Base-by-base conservation (phyloP, 2,329 filamentous ascomycete genomes). In the Nigrospora osmanthi region DNA sequence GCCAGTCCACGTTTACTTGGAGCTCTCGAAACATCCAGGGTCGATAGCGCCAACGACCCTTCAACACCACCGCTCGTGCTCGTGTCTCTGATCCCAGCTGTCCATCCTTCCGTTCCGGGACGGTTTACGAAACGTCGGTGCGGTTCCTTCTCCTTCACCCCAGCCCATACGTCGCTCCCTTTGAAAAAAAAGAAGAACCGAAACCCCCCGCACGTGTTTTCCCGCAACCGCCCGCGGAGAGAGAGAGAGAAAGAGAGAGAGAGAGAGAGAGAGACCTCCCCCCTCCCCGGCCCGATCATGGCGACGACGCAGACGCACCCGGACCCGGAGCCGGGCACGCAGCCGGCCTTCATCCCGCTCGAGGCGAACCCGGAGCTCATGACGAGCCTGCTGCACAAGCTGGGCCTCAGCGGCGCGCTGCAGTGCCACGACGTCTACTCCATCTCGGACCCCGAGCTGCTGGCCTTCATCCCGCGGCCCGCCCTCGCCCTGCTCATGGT, bases 351-450 rank as follows among this genome's bases (percentile, higher is more conserved):
- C 66, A 72, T 81, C 54, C 76, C 75, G 17, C 75, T 79, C 61
- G 80, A 84, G 58, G 80, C 80, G 55, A 95, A 96, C 70, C 90
- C 93, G 0, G 81, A 88, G 67, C 81, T 96, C 31, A 93, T 97
- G 83, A 90, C 83, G 44, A 69, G 75, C 37, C 83, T 97, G 33
- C 78, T 94, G 40, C 87, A 86, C 70, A 81, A 81, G 54, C 85
- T 97, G 23, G 91, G 91, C 51, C 80, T 97, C 45, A 85, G 86
- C n/a, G 59, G 69, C n/a, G 72, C 76, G 23, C 76, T 97, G 38
- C 75, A 80, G 56, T 83, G 95, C 67, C 84, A 94, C 72, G 91
- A 97, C 67, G 88, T 97, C 64, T 96, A 84, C 76, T 90, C 85
- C 54, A 83, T 97, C 59, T 84, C 86, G 52, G 90, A 97, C 43